These are phyloP conservation scores for Pseudogymnoascus sp. DNA, from an alignment of 2,329 filamentous ascomycete genomes.

Conservation along the genomic window DNA sequence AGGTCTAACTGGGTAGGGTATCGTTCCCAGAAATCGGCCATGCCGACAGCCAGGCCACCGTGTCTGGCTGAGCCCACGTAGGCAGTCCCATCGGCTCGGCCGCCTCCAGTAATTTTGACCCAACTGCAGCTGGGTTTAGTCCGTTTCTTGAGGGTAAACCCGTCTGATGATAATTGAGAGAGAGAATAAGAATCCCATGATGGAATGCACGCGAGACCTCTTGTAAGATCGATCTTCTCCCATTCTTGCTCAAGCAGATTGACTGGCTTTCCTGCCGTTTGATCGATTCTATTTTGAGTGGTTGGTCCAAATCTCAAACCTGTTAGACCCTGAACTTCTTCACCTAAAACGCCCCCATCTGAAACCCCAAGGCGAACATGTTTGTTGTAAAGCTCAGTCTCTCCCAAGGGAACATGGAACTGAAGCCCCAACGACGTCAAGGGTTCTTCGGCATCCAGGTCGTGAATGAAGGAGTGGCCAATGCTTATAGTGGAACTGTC, in stretches of 20 bases:
- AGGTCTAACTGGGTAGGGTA: constrained; percentile 55
- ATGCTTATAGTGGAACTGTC: constrained; percentile 21
- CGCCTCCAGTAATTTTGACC: constrained; percentile 52
- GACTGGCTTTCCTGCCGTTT: constrained; percentile 9
- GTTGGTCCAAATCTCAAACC: constrained; percentile 12
- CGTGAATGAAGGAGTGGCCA: constrained; percentile 20
- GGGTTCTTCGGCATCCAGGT: background rate
- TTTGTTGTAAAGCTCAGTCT: background rate
- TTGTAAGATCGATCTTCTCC: constrained; percentile 8
- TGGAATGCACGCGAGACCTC: constrained; percentile 41
- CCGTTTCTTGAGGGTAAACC: constrained; percentile 54
- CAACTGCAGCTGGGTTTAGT: constrained; percentile 51
- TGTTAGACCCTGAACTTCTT: constrained; percentile 31
- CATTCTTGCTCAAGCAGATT: constrained; percentile 3
- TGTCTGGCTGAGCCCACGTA: constrained; percentile 51
- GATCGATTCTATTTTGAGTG: constrained; percentile 16
- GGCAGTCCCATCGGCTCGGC: constrained; percentile 47
- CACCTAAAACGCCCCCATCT: constrained; percentile 30
- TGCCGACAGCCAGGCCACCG: constrained; percentile 53
- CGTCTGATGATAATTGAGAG: constrained; percentile 52
- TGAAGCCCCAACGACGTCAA: background rate
- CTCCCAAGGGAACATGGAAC: background rate
- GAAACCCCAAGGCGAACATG: constrained; percentile 17
- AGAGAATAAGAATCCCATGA: constrained; percentile 54
- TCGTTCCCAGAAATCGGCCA: constrained; percentile 59